Percentiles rank a stretch among this genome's conserved stretches.
Conservation (phyloP, 306 rosid species). For the Hylodesmum podocarpum region DNA sequence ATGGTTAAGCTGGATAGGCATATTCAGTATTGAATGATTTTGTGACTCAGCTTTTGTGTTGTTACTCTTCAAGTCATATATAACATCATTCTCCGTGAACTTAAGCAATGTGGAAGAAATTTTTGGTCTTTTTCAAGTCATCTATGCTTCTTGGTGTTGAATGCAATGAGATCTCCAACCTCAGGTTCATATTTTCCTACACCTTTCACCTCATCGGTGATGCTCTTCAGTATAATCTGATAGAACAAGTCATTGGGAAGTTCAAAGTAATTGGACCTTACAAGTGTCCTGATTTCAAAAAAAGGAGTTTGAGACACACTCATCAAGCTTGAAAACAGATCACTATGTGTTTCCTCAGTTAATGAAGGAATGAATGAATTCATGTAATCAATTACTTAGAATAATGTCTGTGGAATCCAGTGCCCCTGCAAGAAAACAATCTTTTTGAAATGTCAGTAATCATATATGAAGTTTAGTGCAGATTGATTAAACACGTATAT, state of each 20-base stretch:
- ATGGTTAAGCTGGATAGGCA: too few species aligned
- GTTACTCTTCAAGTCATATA: not conserved
- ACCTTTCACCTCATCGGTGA: not conserved
- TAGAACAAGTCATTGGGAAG: conserved; percentile 31
- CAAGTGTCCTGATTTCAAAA: conserved; percentile 27
- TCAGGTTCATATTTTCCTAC: conserved; percentile 36
- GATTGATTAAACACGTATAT: too few species aligned
- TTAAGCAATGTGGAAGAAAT: conserved; percentile 40
- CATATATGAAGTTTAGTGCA: too few species aligned
- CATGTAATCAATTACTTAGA: conserved; percentile 32
- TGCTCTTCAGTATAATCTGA: not conserved
- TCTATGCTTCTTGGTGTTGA: conserved; percentile 36
- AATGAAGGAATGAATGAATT: conserved; percentile 47
- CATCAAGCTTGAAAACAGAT: conserved; percentile 36
- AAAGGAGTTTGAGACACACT: conserved; percentile 26
- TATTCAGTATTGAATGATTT: too few species aligned
- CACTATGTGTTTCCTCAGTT: conserved; percentile 59
- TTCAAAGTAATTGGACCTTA: not conserved
- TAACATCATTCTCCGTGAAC: not conserved
- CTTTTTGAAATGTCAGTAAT: too few species aligned
- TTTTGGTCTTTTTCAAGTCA: conserved; percentile 39
- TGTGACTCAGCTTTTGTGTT: conserved; percentile 14
- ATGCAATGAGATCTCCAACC: conserved; percentile 55
- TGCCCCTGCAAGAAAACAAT: conserved; percentile 35
- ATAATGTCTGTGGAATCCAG: conserved; percentile 48